Conservation (phyloP, 768 basidiomycete genomes). For the Panellus pusillus region DNA sequence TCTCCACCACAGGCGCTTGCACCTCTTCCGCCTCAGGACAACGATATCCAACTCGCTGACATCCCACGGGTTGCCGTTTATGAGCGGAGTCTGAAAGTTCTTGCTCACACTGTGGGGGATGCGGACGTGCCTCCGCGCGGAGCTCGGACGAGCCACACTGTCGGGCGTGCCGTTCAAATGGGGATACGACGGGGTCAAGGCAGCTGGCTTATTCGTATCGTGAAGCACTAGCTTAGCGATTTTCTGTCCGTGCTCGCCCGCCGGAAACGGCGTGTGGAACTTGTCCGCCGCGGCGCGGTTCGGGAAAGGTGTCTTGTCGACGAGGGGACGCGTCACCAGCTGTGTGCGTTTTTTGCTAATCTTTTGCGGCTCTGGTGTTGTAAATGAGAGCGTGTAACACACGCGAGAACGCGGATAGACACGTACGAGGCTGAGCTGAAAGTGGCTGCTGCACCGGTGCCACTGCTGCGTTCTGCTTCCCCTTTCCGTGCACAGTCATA, state of each 20-base stretch:
- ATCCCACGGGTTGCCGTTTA: slow-evolving; percentile 74
- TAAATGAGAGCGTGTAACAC: background rate
- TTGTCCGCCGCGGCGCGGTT: slow-evolving; percentile 47
- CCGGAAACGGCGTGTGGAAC: slow-evolving; percentile 36
- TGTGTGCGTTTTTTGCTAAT: slow-evolving; percentile 19
- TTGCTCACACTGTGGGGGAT: slow-evolving; percentile 50
- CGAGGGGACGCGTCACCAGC: slow-evolving; percentile 48
- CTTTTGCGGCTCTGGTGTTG: slow-evolving; percentile 16
- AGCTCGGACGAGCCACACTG: slow-evolving; percentile 61
- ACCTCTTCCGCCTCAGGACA: slow-evolving; percentile 24
- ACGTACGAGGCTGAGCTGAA: slow-evolving; percentile 35
- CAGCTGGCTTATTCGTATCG: slow-evolving; percentile 16
- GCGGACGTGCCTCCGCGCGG: slow-evolving; percentile 63
- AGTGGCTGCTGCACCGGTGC: slow-evolving; percentile 40
- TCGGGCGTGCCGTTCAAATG: slow-evolving; percentile 34
- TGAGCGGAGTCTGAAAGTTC: slow-evolving; percentile 65
- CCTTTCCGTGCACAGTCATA: slow-evolving; percentile 46
- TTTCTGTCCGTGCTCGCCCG: slow-evolving; percentile 27
- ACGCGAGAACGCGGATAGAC: background rate
- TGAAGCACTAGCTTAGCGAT: slow-evolving; percentile 31
- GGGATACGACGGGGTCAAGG: slow-evolving; percentile 2
- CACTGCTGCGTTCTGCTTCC: slow-evolving; percentile 38
- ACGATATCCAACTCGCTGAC: slow-evolving; percentile 54
- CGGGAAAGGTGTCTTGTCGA: slow-evolving; percentile 76
- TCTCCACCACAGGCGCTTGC: slow-evolving; percentile 28